A percentile compares a stretch with the other conserved stretches of the same genome.
phyloP scores from a whole-genome alignment of 257 asterid species.

The Thymus mandschuricus region DNA sequence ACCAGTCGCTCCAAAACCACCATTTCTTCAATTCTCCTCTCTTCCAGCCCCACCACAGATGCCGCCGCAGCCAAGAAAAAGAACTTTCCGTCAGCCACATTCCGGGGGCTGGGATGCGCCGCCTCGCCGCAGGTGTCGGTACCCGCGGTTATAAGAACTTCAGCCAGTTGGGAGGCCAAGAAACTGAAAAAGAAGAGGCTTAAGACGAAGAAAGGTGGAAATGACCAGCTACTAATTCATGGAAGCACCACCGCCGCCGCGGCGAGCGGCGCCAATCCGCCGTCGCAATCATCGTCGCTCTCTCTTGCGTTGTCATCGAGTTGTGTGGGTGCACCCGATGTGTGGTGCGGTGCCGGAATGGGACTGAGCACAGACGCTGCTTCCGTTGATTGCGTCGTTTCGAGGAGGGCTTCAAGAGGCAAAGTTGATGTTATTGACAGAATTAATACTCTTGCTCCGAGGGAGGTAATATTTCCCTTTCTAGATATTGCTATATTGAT shows the following conservation, averaged over 20 bases:
- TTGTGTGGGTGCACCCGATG: conserved; percentile 72
- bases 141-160: conserved; percentile 77
- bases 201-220: conserved; percentile 41
- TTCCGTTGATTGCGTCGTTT: conserved; percentile 77
- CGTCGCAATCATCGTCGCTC: conserved; percentile 43
- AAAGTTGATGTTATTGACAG: conserved; percentile 52
- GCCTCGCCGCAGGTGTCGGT: conserved; percentile 92
- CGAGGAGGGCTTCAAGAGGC: conserved; percentile 66
- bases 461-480: conserved; percentile 52
- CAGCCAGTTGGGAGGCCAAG: conserved; percentile 87
- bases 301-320: conserved; percentile 49
- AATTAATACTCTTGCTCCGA: conserved; percentile 35
- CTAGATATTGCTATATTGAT: neutral
- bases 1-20: conserved; percentile 62
- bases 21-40: conserved; percentile 64
- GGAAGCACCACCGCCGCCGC: conserved; percentile 23
- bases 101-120: conserved; percentile 86
- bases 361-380: conserved; percentile 72
- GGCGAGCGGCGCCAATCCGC: conserved; percentile 24
- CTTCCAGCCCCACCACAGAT: conserved; percentile 34
- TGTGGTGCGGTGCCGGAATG: conserved; percentile 83
- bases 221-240: conserved; percentile 19
- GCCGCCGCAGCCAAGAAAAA: conserved; percentile 55
- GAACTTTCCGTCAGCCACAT: conserved; percentile 65
- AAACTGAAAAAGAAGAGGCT: conserved; percentile 59